phyloP scores from a whole-genome alignment of 2,329 filamentous ascomycete species.

The Colletotrichum nymphaeae region DNA sequence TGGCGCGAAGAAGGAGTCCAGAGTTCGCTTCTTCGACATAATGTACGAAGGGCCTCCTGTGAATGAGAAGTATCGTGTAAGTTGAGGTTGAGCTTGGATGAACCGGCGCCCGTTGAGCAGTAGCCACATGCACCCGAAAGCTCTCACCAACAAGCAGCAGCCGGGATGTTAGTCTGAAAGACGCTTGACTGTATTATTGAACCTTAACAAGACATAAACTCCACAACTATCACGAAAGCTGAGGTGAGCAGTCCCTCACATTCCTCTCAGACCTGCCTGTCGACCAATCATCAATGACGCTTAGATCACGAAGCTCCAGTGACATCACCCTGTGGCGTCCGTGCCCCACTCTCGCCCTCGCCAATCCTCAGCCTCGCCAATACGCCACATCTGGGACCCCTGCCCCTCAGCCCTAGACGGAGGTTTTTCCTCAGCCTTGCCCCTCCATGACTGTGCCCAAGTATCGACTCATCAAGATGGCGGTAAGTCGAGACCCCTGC shows the following conservation, averaged over 20 bases:
- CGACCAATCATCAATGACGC: slow-evolving; percentile 34
- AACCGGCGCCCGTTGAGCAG: slow-evolving; percentile 6
- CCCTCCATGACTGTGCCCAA: slow-evolving; percentile 25
- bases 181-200: background rate
- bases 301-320: slow-evolving; percentile 21
- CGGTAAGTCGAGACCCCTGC: slow-evolving; percentile 25
- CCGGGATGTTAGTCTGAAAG: background rate
- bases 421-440: slow-evolving; percentile 45
- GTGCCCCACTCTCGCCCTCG: background rate
- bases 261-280: background rate
- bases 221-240: background rate
- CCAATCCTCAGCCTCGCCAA: background rate
- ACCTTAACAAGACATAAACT: background rate
- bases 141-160: background rate
- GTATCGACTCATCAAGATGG: slow-evolving; percentile 34
- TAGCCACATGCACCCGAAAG: background rate
- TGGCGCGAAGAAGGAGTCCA: slow-evolving; percentile 76
- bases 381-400: slow-evolving; percentile 18
- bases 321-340: slow-evolving; percentile 18
- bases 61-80: slow-evolving; percentile 22
- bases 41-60: slow-evolving; percentile 3
- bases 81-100: background rate
- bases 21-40: slow-evolving; percentile 67
- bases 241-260: background rate
- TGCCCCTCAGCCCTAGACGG: slow-evolving; percentile 29